A percentile compares a stretch with the other conserved stretches of the same genome.
Conservation (phyloP, 257 asterid species). For the Thymus mandschuricus region DNA sequence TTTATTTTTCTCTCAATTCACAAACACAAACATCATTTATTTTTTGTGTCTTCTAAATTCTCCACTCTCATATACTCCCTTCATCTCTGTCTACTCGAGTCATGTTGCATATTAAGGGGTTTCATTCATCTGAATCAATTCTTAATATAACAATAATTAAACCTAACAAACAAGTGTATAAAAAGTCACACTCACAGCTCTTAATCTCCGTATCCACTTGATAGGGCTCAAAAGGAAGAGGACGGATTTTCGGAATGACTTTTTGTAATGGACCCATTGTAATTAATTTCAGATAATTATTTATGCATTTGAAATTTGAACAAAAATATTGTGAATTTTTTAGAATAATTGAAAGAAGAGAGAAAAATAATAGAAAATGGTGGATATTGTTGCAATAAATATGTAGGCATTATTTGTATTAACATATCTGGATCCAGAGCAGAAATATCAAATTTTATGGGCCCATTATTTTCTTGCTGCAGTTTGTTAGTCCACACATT, state of each 20-base stretch:
- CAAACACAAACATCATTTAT: slow-evolving; percentile 25
- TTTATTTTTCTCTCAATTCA: background rate
- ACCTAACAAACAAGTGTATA: no score
- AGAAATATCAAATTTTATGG: slow-evolving; percentile 26
- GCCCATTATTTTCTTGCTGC: slow-evolving; percentile 30
- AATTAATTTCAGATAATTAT: background rate
- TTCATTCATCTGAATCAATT: no score
- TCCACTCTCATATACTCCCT: background rate
- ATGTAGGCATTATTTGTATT: slow-evolving; percentile 42
- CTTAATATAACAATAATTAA: no score
- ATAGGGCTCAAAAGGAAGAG: no score
- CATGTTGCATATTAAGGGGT: no score
- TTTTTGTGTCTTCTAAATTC: slow-evolving; percentile 23
- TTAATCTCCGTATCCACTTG: no score
- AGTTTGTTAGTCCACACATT: slow-evolving; percentile 29
- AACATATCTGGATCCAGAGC: slow-evolving; percentile 30
- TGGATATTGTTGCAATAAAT: slow-evolving; percentile 38
- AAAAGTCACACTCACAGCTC: no score
- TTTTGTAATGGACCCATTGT: background rate
- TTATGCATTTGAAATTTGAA: background rate
- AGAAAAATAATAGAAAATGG: background rate
- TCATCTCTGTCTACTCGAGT: no score
- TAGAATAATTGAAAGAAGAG: background rate
- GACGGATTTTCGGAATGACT: no score
- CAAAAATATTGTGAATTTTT: background rate